Percentiles rank a stretch among this genome's conserved stretches.
Evolutionary conservation across 371 early-diverging fungal genomes (phyloP).

Genomic region (Mucor irregularis): DNA sequence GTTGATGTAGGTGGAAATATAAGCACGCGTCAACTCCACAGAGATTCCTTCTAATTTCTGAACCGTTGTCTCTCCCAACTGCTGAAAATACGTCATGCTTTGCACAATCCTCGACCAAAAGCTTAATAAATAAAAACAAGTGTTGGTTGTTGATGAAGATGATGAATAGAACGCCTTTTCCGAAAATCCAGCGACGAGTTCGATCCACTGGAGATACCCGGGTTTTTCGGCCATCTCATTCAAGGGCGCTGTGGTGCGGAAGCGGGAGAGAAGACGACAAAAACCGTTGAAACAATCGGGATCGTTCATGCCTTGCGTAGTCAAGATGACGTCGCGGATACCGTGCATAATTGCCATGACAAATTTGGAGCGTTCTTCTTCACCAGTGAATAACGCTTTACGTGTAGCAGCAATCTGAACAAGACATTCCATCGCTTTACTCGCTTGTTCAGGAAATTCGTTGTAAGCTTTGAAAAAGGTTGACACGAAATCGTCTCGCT

Average conservation of each 20-base stretch:
- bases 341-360: constrained; percentile 67
- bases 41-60: constrained; percentile 24
- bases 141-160: constrained; percentile 48
- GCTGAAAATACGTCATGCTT: constrained; percentile 50
- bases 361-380: constrained; percentile 59
- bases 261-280: constrained; percentile 76
- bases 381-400: constrained; percentile 76
- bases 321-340: constrained; percentile 58
- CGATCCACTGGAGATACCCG: constrained; percentile 68
- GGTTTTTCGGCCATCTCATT: constrained; percentile 67
- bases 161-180: constrained; percentile 69
- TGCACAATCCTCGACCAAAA: constrained; percentile 81
- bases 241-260: constrained; percentile 74
- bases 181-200: constrained; percentile 66
- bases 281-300: constrained; percentile 79
- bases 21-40: constrained; percentile 42
- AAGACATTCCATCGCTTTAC: constrained; percentile 74
- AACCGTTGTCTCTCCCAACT: constrained; percentile 16
- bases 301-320: constrained; percentile 59
- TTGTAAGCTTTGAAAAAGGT: constrained; percentile 69
- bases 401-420: constrained; percentile 78
- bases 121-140: constrained; percentile 67
- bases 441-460: constrained; percentile 39
- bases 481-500: constrained; percentile 59
- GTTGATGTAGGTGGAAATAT: constrained; percentile 50